Base-by-base conservation (phyloP, 768 basidiomycete species). In the Infundibulicybe gibba region DNA sequence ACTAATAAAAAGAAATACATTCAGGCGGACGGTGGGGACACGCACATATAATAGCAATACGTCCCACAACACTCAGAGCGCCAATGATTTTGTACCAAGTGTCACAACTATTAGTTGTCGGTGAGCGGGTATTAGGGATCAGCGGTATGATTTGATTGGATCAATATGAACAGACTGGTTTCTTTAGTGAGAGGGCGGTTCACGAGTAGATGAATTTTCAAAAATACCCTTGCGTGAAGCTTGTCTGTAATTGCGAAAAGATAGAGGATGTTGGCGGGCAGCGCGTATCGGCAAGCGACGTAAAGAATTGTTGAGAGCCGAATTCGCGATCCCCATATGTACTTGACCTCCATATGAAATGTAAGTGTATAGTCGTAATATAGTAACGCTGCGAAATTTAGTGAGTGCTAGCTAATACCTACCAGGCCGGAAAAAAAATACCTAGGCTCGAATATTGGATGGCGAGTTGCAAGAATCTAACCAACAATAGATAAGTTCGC, bases 291-390 rank as follows among this genome's bases (percentile, higher is more conserved):
- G 42, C 63, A 69, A 9, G 61, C 52, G 20, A 61, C 49, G 50
- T 66, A 67, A 19, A 67, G 58, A 17, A 59, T 42, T 1, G 62
- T 67, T 6, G 63, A 63, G 6, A 62, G 21, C 10, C 59, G 49
- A 20, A 66, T 53, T 40, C 50, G 55, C 10, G 54, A 40, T 13
- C 40, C 37, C 68, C 67, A 68, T 12, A 69, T 55, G 42, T 67
- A 65, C 30, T 58, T 45, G 32, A 69, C 54, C 42, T 68, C 65
- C 43, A 51, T 49, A 2, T 59, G 52, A 33, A 68, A 59, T 1
- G 66, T 67, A 17, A 68, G 49, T 21, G 54, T 51, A 39, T 63
- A 68, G 44, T 68, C 67, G 37, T 64, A 68, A 43, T 57, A 68
- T 3, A 68, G 35, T 0, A 67, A 44, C 3, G 60, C 64, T 64